Conservation (phyloP, 2,329 filamentous ascomycete genomes). For the Pyrenophora teres region DNA sequence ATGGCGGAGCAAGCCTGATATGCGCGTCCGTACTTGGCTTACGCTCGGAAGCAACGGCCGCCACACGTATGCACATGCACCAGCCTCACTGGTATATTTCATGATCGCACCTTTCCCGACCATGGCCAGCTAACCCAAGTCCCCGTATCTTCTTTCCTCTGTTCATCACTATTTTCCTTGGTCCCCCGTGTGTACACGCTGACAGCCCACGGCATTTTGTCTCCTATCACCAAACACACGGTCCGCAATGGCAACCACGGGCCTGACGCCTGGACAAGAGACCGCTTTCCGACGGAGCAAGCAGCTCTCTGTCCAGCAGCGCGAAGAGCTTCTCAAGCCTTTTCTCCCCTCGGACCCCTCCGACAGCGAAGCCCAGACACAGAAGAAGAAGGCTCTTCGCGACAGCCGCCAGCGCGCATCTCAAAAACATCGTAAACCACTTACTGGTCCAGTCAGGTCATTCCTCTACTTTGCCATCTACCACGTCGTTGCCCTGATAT, state of each 20-base stretch:
- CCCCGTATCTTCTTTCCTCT: conserved; percentile 6
- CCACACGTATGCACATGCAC: conserved; percentile 36
- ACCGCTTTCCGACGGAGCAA: conserved; percentile 43
- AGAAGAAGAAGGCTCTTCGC: conserved; percentile 17
- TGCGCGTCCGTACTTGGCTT: conserved; percentile 27
- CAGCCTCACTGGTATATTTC: conserved; percentile 35
- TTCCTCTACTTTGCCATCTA: conserved; percentile 71
- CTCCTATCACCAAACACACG: conserved; percentile 1
- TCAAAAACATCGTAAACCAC: conserved; percentile 25
- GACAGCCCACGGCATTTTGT: conserved; percentile 6
- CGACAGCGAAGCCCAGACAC: conserved; percentile 21
- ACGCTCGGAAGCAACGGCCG: conserved; percentile 31
- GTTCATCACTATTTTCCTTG: not conserved
- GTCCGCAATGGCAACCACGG: conserved; percentile 41
- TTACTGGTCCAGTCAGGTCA: conserved; percentile 62
- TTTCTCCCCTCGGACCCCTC: conserved; percentile 57
- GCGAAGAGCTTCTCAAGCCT: conserved; percentile 57
- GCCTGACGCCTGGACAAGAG: conserved; percentile 37
- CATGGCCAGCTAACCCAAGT: conserved; percentile 14
- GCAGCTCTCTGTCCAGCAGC: conserved; percentile 52
- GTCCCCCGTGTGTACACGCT: not conserved
- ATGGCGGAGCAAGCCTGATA: conserved; percentile 36
- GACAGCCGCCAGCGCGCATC: conserved; percentile 18
- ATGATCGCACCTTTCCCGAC: conserved; percentile 22
- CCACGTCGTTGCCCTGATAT: conserved; percentile 75